Percentiles rank a stretch among this genome's conserved stretches.
Conservation (phyloP, 2,329 filamentous ascomycete genomes). For the Periconia sp. region DNA sequence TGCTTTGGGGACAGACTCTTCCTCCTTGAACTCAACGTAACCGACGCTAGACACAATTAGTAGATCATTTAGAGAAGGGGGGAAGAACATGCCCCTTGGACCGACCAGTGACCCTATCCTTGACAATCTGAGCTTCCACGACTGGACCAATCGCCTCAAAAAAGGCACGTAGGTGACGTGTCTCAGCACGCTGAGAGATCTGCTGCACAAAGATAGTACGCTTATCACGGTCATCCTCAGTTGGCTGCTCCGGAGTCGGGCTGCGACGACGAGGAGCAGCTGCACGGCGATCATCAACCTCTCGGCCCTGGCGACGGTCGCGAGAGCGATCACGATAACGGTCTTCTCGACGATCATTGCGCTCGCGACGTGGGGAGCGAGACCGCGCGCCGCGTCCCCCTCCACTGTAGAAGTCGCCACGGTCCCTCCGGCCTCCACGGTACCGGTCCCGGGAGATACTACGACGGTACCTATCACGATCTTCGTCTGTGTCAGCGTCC, state of each 20-base stretch:
- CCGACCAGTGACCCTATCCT: constrained; percentile 93
- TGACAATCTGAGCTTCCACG: constrained; percentile 97
- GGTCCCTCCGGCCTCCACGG: constrained; percentile 31
- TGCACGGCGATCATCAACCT: constrained; percentile 53
- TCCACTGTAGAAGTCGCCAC: constrained; percentile 49
- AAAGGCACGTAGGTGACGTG: constrained; percentile 90
- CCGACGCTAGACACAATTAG: constrained; percentile 75
- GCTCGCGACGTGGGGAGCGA: constrained; percentile 48
- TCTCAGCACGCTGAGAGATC: constrained; percentile 89
- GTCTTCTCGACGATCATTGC: constrained; percentile 57
- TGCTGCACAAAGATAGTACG: constrained; percentile 99
- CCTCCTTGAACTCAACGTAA: constrained; percentile 98
- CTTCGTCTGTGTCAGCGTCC: constrained; percentile 46
- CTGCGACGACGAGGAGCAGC: constrained; percentile 43
- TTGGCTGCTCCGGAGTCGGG: constrained; percentile 72
- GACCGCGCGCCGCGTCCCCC: constrained; percentile 43
- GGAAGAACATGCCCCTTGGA: constrained; percentile 82
- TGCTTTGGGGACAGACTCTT: constrained; percentile 90
- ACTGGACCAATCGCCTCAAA: constrained; percentile 95
- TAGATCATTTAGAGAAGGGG: constrained; percentile 6
- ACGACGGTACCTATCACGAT: constrained; percentile 41
- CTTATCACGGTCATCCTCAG: constrained; percentile 94
- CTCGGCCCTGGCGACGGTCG: constrained; percentile 45
- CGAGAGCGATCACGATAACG: constrained; percentile 56
- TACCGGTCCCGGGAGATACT: constrained; percentile 36